Base-by-base conservation (phyloP, 2,329 filamentous ascomycete species). In the Aureobasidium lini region DNA sequence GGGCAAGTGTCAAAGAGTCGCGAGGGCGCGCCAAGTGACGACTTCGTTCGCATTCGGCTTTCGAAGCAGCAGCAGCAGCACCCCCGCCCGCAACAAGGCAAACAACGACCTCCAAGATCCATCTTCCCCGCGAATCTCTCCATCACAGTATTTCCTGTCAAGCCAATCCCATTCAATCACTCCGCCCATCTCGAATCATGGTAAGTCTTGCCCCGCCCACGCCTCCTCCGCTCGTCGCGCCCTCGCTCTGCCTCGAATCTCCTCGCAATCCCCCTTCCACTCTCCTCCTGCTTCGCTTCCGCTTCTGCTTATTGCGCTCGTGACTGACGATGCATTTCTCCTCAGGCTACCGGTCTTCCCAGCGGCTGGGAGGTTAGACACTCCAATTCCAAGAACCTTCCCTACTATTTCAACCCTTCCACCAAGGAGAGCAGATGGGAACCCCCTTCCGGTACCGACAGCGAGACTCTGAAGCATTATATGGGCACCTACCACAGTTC, bases 351-450 rank as follows among this genome's bases (percentile, higher is more conserved):
- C 66, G 93, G 93, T 72, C 84, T 96, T 64, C 92, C 92, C 63
- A 74, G 84, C 52, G 85, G 86, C 73, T 96, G 93, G 92, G 94
- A 97, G 78, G 90, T 99, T 71, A 90, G 94, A 73, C 90, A 95
- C 78, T 96, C 90, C 75, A 95, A 96, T 80, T 95, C 90, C 75
- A 97, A 96, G 80, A 95, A 95, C 77, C 87, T 97, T 37, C 94
- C 94, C 39, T 99, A 99, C 81, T 99, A 97, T 80, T 97, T 96
- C 87, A 95, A 96, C 76, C 79, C 87, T 47, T 78, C 77, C 66
- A 89, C 90, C 64, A 93, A 92, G 73, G 85, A 90, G 72, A 97
- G 94, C 64, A 85, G 90, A 76, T 99, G 94, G 94, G 94, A 97
- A 72, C 93, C 94, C 3, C 94, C 94, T 8, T 73, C 83, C 46